Evolutionary conservation across 2,329 filamentous ascomycete genomes (phyloP).

Genomic region (Colletotrichum neosansevieriae): DNA sequence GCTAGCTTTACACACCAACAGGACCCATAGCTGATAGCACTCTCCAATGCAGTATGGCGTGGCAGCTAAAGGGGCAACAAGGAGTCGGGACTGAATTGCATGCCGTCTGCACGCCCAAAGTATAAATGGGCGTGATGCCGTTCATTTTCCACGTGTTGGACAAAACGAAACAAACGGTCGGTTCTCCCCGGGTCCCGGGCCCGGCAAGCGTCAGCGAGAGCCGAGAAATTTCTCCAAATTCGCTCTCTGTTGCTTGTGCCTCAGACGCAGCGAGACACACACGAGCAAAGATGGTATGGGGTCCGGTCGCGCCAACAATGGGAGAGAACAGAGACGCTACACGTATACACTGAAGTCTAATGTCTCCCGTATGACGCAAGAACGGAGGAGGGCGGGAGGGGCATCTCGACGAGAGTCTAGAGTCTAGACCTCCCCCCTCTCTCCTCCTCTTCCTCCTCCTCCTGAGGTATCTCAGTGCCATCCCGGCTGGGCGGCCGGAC

Average conservation of each 20-base stretch:
- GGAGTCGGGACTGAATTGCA: constrained; percentile 10
- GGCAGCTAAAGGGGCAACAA: constrained; percentile 21
- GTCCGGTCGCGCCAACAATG: no score
- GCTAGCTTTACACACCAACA: constrained; percentile 11
- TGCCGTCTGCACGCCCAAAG: constrained; percentile 30
- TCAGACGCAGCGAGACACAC: no score
- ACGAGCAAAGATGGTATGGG: no score
- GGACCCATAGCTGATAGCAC: constrained; percentile 17
- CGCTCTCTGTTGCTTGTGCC: not conserved
- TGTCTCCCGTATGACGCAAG: not conserved
- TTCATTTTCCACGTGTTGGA: constrained; percentile 33
- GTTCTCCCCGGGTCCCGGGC: constrained; percentile 6
- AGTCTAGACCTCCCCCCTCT: not conserved
- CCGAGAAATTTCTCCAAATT: not conserved
- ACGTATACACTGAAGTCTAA: no score
- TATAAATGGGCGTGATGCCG: constrained; percentile 12
- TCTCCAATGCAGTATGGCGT: constrained; percentile 29
- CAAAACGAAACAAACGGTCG: constrained; percentile 28
- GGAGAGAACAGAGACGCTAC: no score
- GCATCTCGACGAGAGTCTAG: not conserved
- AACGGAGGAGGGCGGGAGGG: not conserved
- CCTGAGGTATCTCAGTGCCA: constrained; percentile 1
- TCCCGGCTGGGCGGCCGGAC: constrained; percentile 17
- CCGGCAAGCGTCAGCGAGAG: constrained; percentile 1
- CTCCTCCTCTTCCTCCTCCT: no score